Base-by-base conservation (phyloP, 1,284 basidiomycete species). In the Cerrena zonata region DNA sequence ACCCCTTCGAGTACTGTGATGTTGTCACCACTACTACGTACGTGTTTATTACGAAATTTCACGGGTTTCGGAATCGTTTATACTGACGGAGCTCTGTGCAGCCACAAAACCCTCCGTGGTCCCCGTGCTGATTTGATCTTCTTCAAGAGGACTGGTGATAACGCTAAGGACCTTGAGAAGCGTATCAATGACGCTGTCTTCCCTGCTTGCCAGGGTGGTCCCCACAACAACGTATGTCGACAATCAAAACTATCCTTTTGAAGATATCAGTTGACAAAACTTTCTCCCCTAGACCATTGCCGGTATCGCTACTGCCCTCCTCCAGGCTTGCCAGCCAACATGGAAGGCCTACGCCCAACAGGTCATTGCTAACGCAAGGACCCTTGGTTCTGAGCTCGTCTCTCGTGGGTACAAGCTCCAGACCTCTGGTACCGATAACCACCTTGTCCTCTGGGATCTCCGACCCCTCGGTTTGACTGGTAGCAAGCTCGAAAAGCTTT, bases 181-280 rank as follows among this genome's bases (percentile, higher is more conserved):
- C 89, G 93, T 51, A 86, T 99, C 65, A 99, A 99, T 71, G 91
- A 94, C 44, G 94, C 96, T 56, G 96, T 99, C 61, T 99, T 99
- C 87, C 96, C 96, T 52, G 96, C 96, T 42, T 99, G 95, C 83
- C 96, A 99, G 77, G 96, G 96, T 75, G 96, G 96, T 48, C 96
- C 96, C 46, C 96, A 99, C 80, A 99, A 99, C 80, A 95, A 98
- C 78, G 87, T 89, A 57, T 34, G 30, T 34, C 30, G 7, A 7
- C 30, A 34, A n/a, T n/a, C n/a, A n/a, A n/a, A 51, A 80, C 25
- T 7, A 12, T 40, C 12, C 18, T 12, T 44, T 15, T 15, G 5
- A 34, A n/a, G 22, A 21, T 49, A 48, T 52, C 37, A 19, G 13
- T 38, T n/a, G n/a, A n/a, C n/a, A n/a, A n/a, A n/a, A n/a, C 13